Evolutionary conservation across 1,284 basidiomycete species (phyloP).

Genomic region (Malassezia japonica): DNA sequence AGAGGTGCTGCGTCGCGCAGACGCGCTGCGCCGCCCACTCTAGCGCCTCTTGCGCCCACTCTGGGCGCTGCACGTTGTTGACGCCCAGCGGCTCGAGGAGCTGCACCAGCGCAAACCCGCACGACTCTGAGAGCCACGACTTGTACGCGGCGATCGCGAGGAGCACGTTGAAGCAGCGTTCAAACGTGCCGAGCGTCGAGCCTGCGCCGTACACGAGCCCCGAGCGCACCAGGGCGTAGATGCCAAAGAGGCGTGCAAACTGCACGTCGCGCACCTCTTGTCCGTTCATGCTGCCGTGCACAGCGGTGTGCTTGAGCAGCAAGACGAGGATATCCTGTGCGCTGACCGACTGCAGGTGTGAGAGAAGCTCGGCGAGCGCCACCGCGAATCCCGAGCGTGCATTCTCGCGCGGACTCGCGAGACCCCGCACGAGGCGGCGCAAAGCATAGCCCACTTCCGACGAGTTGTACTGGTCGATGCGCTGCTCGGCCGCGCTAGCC

Average conservation of each 20-base stretch:
- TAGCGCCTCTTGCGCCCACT: slow-evolving; percentile 25
- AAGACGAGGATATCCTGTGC: slow-evolving; percentile 49
- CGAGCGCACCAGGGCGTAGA: slow-evolving; percentile 53
- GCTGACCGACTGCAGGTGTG: slow-evolving; percentile 68
- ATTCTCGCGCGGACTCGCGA: slow-evolving; percentile 83
- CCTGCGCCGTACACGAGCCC: slow-evolving; percentile 61
- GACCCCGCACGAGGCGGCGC: slow-evolving; percentile 54
- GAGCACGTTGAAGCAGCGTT: slow-evolving; percentile 60
- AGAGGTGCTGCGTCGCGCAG: slow-evolving; percentile 55
- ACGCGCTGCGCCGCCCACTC: slow-evolving; percentile 24
- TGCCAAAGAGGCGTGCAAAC: slow-evolving; percentile 84
- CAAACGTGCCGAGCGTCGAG: slow-evolving; percentile 56
- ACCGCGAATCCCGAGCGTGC: slow-evolving; percentile 90
- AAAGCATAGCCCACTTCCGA: slow-evolving; percentile 52
- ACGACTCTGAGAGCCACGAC: slow-evolving; percentile 81
- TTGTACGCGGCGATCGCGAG: slow-evolving; percentile 68
- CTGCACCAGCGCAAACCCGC: slow-evolving; percentile 70
- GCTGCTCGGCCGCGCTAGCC: slow-evolving; percentile 50
- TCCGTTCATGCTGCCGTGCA: slow-evolving; percentile 52
- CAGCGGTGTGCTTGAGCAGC: slow-evolving; percentile 49
- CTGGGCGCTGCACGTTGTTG: not conserved
- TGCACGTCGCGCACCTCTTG: slow-evolving; percentile 84
- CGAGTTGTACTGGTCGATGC: slow-evolving; percentile 54
- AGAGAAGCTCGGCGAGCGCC: slow-evolving; percentile 83
- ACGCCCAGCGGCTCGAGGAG: slow-evolving; percentile 22